Conservation (phyloP, 805 yeast genomes). For the Komagataella mondaviorum region DNA sequence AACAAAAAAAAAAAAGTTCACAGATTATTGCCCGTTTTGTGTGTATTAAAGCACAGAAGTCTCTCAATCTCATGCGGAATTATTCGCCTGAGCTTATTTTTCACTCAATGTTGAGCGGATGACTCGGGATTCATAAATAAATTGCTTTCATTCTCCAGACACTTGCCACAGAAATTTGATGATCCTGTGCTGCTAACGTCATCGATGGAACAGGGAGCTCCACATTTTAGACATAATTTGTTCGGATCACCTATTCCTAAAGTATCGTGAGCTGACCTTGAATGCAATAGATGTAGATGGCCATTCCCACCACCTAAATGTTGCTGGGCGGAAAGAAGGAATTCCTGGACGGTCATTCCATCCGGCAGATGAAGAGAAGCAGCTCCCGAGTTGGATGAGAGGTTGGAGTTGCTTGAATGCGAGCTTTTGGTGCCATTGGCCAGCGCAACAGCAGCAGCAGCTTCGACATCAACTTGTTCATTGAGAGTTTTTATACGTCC, state of each 20-base stretch:
- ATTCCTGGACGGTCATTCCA: background rate
- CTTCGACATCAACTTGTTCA: slow-evolving; percentile 1
- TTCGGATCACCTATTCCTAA: slow-evolving; percentile 14
- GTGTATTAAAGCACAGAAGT: background rate
- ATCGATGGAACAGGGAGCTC: slow-evolving; percentile 13
- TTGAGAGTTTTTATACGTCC: background rate
- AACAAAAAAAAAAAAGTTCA: background rate
- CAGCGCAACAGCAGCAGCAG: slow-evolving; percentile 4
- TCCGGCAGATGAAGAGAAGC: background rate
- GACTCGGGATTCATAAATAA: slow-evolving; percentile 13
- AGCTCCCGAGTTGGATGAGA: background rate
- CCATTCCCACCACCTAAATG: background rate
- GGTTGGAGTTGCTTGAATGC: background rate
- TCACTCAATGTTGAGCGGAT: slow-evolving; percentile 3
- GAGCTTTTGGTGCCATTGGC: slow-evolving; percentile 1
- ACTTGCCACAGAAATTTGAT: slow-evolving; percentile 14
- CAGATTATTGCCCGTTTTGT: background rate
- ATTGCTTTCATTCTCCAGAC: slow-evolving; percentile 10
- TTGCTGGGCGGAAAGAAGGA: background rate
- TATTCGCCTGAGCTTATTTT: background rate
- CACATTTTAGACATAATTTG: slow-evolving; percentile 14
- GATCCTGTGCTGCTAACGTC: slow-evolving; percentile 14
- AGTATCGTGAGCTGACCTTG: slow-evolving; percentile 15
- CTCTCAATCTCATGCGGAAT: background rate
- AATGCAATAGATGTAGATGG: background rate